Conservation (phyloP, 108 stramenopile species). For the Cyclotella baltica region DNA sequence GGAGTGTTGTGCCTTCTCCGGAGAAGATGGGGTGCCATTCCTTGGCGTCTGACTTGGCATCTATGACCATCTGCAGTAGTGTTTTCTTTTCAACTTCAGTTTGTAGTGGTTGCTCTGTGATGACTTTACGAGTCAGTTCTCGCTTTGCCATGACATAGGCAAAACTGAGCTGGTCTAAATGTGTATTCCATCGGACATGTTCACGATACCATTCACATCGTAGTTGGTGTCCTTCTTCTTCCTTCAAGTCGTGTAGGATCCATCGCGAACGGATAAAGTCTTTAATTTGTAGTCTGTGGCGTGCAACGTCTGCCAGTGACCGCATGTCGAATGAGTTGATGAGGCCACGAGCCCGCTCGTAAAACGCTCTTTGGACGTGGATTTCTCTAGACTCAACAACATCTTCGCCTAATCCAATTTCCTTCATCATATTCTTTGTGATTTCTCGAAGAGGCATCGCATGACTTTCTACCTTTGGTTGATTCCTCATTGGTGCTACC, state of each 20-base stretch:
- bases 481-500: slow-evolving; percentile 49
- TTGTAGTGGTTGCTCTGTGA: slow-evolving; percentile 29
- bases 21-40: slow-evolving; percentile 77
- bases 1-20: slow-evolving; percentile 25
- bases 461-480: slow-evolving; percentile 25
- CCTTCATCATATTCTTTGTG: slow-evolving; percentile 67
- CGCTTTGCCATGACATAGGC: slow-evolving; percentile 78
- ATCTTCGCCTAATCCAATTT: slow-evolving; percentile 52
- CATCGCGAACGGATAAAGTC: slow-evolving; percentile 80
- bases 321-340: slow-evolving; percentile 69
- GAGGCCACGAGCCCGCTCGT: slow-evolving; percentile 63
- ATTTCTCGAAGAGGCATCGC: slow-evolving; percentile 62
- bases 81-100: slow-evolving; percentile 24
- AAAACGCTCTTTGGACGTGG: slow-evolving; percentile 70
- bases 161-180: slow-evolving; percentile 78
- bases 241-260: slow-evolving; percentile 74
- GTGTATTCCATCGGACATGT: slow-evolving; percentile 68
- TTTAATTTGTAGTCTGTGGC: slow-evolving; percentile 59
- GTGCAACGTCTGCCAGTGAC: slow-evolving; percentile 57
- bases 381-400: slow-evolving; percentile 47
- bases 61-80: slow-evolving; percentile 40
- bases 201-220: slow-evolving; percentile 89
- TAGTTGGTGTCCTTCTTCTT: slow-evolving; percentile 71
- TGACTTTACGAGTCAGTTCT: slow-evolving; percentile 64
- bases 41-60: slow-evolving; percentile 61